Percentiles rank a stretch among this genome's conserved stretches.
phyloP scores from a whole-genome alignment of 1,284 basidiomycete genomes.

The Athelia psychrophila region DNA sequence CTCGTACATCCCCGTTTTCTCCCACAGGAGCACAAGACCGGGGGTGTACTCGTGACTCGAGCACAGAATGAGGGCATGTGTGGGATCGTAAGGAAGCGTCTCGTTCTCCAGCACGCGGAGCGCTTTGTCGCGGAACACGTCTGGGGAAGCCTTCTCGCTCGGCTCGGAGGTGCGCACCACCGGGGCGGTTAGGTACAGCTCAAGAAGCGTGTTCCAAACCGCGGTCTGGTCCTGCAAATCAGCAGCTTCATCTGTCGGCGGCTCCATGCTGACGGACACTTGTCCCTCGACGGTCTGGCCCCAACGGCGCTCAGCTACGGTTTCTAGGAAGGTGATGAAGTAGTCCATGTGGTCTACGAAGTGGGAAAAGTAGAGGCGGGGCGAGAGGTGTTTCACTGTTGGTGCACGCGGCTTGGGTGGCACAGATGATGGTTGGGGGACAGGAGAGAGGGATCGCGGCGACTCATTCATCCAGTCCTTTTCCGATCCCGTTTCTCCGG shows the following conservation, averaged over 20 bases:
- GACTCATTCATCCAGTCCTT: conserved; percentile 34
- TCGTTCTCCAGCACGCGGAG: conserved; percentile 62
- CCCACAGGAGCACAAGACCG: conserved; percentile 89
- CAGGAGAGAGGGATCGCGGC: conserved; percentile 22
- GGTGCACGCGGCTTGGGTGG: conserved; percentile 17
- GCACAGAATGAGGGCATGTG: conserved; percentile 92
- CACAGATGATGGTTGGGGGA: conserved; percentile 20
- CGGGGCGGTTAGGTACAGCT: conserved; percentile 80
- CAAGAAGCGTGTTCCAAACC: conserved; percentile 95
- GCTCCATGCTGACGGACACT: conserved; percentile 13
- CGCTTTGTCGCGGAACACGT: conserved; percentile 55
- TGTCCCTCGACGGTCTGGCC: conserved; percentile 63
- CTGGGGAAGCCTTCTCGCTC: conserved; percentile 16
- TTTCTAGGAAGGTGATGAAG: conserved; percentile 89
- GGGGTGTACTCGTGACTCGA: conserved; percentile 79
- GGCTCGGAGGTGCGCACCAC: conserved; percentile 13
- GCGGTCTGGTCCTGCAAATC: conserved; percentile 77
- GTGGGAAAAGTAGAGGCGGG: conserved; percentile 88
- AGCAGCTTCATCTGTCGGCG: conserved; percentile 43
- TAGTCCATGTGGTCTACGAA: conserved; percentile 88
- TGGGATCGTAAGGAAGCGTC: conserved; percentile 81
- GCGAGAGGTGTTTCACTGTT: conserved; percentile 65
- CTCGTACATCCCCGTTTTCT: conserved; percentile 94
- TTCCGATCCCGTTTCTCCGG: conserved; percentile 34
- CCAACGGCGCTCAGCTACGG: conserved; percentile 81